These are phyloP conservation scores for Boletellus sp. DNA, from an alignment of 1,284 basidiomycete species.

Conservation along the genomic window DNA sequence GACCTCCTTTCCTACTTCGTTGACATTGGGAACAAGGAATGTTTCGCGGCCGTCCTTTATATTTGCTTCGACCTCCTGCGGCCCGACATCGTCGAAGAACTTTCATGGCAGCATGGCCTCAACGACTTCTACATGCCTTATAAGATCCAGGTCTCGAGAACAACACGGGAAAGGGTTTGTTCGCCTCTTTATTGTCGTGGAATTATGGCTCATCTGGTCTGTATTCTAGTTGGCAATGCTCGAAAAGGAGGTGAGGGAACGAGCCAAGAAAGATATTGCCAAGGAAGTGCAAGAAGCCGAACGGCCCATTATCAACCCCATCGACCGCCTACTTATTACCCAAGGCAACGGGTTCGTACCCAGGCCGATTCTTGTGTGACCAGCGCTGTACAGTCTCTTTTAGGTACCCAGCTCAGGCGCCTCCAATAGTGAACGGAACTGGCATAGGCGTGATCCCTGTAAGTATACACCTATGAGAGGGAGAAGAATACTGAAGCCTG, in stretches of 20 bases:
- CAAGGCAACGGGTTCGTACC: slow-evolving; percentile 57
- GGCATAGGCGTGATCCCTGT: slow-evolving; percentile 40
- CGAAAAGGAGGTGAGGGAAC: slow-evolving; percentile 83
- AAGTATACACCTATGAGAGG: slow-evolving; percentile 19
- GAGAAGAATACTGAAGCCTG: slow-evolving; percentile 11
- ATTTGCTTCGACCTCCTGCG: slow-evolving; percentile 92
- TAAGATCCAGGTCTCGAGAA: slow-evolving; percentile 82
- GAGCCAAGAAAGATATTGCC: slow-evolving; percentile 75
- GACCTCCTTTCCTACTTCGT: slow-evolving; percentile 93
- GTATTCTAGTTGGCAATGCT: slow-evolving; percentile 58
- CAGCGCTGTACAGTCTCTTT: background rate
- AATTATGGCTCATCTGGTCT: slow-evolving; percentile 13
- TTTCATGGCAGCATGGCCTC: slow-evolving; percentile 93
- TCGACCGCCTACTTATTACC: slow-evolving; percentile 61
- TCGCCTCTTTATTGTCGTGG: background rate
- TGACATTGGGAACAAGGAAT: slow-evolving; percentile 97
- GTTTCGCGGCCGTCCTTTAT: slow-evolving; percentile 88
- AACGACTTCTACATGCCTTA: slow-evolving; percentile 98
- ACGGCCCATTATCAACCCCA: slow-evolving; percentile 79
- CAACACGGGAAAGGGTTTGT: slow-evolving; percentile 64
- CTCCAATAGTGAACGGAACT: slow-evolving; percentile 44
- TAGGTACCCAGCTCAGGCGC: slow-evolving; percentile 42
- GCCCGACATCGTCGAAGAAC: slow-evolving; percentile 89
- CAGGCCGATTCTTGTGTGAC: background rate
- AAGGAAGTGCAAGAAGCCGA: slow-evolving; percentile 84